Percentiles rank a stretch among this genome's conserved stretches.
Conservation (phyloP, 805 yeast genomes). For the Ogataea ramenticola region DNA sequence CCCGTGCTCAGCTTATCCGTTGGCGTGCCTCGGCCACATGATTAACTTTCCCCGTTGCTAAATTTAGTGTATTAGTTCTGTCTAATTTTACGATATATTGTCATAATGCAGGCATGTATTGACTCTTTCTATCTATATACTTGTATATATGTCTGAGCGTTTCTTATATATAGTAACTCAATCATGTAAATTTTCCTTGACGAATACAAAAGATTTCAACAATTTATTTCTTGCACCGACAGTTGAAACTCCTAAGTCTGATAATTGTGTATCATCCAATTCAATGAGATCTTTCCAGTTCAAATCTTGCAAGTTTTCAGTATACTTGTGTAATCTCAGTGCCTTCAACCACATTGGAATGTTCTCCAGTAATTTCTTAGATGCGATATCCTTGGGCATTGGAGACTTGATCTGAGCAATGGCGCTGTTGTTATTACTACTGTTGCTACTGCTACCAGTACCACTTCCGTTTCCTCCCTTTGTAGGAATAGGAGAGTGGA, state of each 20-base stretch:
- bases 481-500: constrained; percentile 5
- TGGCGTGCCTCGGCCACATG: no score
- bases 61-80: no score
- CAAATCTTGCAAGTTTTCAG: constrained; percentile 68
- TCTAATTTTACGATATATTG: no score
- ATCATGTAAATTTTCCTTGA: constrained; percentile 41
- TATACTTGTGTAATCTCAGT: constrained; percentile 87
- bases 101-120: no score
- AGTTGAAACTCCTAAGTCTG: constrained; percentile 80
- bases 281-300: constrained; percentile 76
- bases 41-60: no score
- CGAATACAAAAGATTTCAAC: constrained; percentile 84
- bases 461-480: neutral
- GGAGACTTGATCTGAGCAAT: constrained; percentile 28
- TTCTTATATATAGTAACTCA: neutral
- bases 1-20: no score
- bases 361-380: constrained; percentile 53
- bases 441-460: no score
- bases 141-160: no score
- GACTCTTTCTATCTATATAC: no score
- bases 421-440: neutral
- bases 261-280: constrained; percentile 61
- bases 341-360: constrained; percentile 91
- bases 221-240: constrained; percentile 94
- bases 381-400: constrained; percentile 44